Evolutionary conservation across 129 eudicot species (phyloP), one percentile per base, ranked within the genome.

Genomic region (Helichrysum umbraculigerum): DNA sequence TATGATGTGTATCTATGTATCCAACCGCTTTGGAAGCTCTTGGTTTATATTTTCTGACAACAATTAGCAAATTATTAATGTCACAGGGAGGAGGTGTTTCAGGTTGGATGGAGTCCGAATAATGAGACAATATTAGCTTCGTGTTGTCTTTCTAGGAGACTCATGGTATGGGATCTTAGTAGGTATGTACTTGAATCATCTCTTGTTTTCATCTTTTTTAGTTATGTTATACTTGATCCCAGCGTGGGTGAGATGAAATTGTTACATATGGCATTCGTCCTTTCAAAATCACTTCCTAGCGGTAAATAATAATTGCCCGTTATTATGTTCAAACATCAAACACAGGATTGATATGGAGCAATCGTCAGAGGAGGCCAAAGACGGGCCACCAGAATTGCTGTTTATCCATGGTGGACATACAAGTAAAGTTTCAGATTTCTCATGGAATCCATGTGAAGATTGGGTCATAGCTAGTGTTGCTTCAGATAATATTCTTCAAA

Each of bases 121-220:
- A 91, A 91, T 42, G 98, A 94, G 83, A 87, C 97, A 35, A 86
- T 94, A 68, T 81, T 94, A 78, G 97, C 98, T 57, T 94, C 98
- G 66, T 91, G 96, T 73, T 94, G 98, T 78, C 90, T 89, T 79
- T 97, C 97, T 35, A 86, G 98, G 71, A 88, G 98, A 68, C 93
- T 93, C 56, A 90, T 93, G 98, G 96, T 88, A 70, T 90, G 98
- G 98, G 98, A 94, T 78, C 97, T 94, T 70, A 89, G 97, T 88
- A 91, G 98, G 98, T 93, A 90, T 9, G 6, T 71, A 21, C 51
- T 39, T 28, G 25, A 58, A 33, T 52, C 20, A 7, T 52, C n/a
- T 14, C 52, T 10, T 34, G 2, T 39, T 61, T 19, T 52, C 22
- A 7, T 17, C 4, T 51, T 22, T 77, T 28, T 20, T 34, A 21